Base-by-base conservation (phyloP, 2,329 filamentous ascomycete species). In the Arthrobotrys iridis region DNA sequence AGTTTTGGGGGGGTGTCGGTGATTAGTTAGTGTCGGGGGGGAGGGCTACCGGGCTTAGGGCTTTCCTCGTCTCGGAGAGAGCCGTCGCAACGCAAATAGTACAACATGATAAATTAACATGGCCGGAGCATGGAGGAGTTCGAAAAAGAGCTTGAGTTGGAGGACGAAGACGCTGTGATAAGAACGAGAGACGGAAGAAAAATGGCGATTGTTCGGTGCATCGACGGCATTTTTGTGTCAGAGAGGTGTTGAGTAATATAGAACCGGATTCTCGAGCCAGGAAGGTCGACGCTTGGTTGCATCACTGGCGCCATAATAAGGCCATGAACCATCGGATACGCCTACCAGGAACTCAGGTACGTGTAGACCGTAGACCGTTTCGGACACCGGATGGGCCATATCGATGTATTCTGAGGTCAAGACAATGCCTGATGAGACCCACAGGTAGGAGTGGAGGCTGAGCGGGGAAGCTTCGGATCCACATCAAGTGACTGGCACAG, bases 51-150 rank as follows among this genome's bases (percentile, higher is more conserved):
- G 37, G 45, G 40, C 58, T 52, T 48, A 50, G 55, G 52, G 50
- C 46, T 43, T 45, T 18, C 33, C 50, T 48, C 28, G 45, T 46
- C 65, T 70, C 65, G 65, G 65, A 70, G 65, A 60, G 43, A 62
- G 15, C 65, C 60, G 70, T 62, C 52, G 37, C 70, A 66, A 74
- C 70, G 70, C 70, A 74, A 67, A 66, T 67, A 74, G 59, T 74
- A 15, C 70, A 66, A 74, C 70, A 74, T 72, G 48, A 15, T n/a
- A 28, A 35, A 11, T 37, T 35, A 37, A 13, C 18, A 7, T 57
- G 18, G 41, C 28, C 26, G 37, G 40, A 46, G 43, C 43, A 20
- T 41, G 13, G 26, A 11, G 24, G n/a, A n/a, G n/a, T n/a, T n/a
- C n/a, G n/a, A n/a, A n/a, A n/a, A n/a, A 33, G 24, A 35, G 24